Conservation (phyloP, 2,329 filamentous ascomycete species). For the Sarocladiaceae sp. region DNA sequence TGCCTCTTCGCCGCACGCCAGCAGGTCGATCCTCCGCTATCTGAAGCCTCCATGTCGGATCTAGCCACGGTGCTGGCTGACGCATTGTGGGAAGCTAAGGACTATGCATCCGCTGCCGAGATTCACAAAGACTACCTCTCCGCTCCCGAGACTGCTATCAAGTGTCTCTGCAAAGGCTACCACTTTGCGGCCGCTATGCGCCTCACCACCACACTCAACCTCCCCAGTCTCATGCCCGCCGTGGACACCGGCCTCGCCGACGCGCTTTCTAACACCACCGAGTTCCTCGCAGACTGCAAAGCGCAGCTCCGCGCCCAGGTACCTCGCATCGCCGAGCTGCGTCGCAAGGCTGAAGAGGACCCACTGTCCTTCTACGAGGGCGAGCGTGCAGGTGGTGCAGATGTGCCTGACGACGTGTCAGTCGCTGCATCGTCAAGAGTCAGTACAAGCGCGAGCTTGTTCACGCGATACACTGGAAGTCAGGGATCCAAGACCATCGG, state of each 20-base stretch:
- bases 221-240: constrained; percentile 50
- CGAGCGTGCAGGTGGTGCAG: constrained; percentile 54
- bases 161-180: constrained; percentile 80
- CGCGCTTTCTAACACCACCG: constrained; percentile 73
- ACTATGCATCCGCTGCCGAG: constrained; percentile 71
- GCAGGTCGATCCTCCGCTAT: constrained; percentile 51
- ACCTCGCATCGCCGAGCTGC: constrained; percentile 76
- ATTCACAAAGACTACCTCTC: constrained; percentile 77
- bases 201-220: constrained; percentile 55
- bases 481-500: constrained; percentile 56
- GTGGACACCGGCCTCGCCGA: constrained; percentile 78
- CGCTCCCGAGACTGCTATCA: constrained; percentile 63
- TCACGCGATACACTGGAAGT: constrained; percentile 84
- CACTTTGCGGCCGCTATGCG: constrained; percentile 86
- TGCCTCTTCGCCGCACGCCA: constrained; percentile 74
- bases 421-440: constrained; percentile 76
- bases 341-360: constrained; percentile 73
- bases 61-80: constrained; percentile 73
- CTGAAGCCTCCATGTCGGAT: constrained; percentile 51
- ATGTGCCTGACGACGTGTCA: constrained; percentile 88
- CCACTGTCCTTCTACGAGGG: constrained; percentile 87
- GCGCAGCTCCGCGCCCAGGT: constrained; percentile 77
- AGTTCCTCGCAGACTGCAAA: constrained; percentile 90
- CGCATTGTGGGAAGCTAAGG: constrained; percentile 74
- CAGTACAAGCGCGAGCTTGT: constrained; percentile 78